Evolutionary conservation across 106 monocot species (phyloP).

Genomic region (Ottelia alismoides): DNA sequence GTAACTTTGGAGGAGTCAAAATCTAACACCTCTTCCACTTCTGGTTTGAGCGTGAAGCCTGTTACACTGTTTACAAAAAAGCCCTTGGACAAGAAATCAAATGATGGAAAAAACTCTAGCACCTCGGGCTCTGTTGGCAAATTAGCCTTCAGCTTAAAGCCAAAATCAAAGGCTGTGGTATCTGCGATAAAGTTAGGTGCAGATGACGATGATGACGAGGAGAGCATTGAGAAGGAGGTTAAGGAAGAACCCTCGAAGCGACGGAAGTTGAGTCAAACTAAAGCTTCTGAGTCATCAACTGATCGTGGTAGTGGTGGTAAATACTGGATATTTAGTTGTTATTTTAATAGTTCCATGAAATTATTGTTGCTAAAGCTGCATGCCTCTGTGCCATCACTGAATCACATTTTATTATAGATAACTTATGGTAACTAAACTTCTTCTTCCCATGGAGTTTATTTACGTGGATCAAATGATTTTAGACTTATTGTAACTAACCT

Average conservation of each 20-base stretch:
- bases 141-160: constrained; percentile 93
- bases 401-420: too few relatives aligned
- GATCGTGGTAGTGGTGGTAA: constrained; percentile 64
- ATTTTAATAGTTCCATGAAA: too few relatives aligned
- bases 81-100: constrained; percentile 39
- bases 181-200: constrained; percentile 50
- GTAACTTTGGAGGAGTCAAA: neutral
- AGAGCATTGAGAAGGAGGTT: constrained; percentile 13
- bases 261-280: constrained; percentile 29
- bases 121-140: constrained; percentile 36
- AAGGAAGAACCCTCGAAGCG: constrained; percentile 41
- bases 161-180: constrained; percentile 63
- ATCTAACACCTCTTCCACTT: neutral
- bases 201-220: constrained; percentile 75
- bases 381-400: too few relatives aligned
- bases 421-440: too few relatives aligned
- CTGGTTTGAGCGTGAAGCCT: neutral
- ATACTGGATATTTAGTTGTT: too few relatives aligned
- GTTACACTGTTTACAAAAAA: constrained; percentile 26
- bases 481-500: too few relatives aligned
- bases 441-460: too few relatives aligned
- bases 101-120: constrained; percentile 29
- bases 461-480: too few relatives aligned
- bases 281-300: constrained; percentile 14
- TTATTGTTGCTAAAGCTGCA: too few relatives aligned